These are phyloP conservation scores for Venturia effusa DNA, from an alignment of 2,329 filamentous ascomycete species.

Conservation along the genomic window DNA sequence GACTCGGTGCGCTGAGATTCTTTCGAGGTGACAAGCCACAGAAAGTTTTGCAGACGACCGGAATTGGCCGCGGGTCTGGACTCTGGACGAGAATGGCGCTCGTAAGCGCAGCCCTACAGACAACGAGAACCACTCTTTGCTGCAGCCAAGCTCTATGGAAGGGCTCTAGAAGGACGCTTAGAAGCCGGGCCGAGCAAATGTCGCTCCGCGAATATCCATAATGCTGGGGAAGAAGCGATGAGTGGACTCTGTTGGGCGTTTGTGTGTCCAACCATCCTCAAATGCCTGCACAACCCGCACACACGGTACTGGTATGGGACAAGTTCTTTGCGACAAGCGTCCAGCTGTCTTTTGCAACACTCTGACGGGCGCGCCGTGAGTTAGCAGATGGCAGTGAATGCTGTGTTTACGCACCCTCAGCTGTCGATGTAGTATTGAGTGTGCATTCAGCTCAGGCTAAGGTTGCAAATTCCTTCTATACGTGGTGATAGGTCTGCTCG, in stretches of 20 bases:
- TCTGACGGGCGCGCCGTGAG: not conserved
- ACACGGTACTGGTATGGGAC: not conserved
- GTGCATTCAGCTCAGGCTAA: not conserved
- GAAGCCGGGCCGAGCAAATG: not conserved
- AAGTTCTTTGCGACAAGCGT: not conserved
- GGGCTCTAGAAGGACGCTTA: not conserved
- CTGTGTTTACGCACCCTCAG: not conserved
- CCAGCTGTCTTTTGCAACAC: not conserved
- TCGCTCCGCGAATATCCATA: not conserved
- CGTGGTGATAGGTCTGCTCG: not conserved
- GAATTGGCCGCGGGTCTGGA: not conserved
- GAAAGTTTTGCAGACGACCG: not conserved
- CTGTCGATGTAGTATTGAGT: not conserved
- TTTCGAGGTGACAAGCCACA: not conserved
- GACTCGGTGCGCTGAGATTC: not conserved
- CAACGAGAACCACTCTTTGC: not conserved
- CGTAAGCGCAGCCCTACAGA: not conserved
- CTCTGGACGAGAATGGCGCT: not conserved
- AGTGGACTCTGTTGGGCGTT: not conserved
- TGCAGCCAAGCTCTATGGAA: not conserved
- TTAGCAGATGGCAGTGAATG: not conserved
- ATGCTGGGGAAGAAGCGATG: not conserved
- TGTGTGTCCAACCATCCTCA: not conserved
- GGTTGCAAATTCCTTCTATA: not conserved
- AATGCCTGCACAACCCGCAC: not conserved